phyloP scores from a whole-genome alignment of 768 basidiomycete genomes.

The Tricholoma hemisulphureum region DNA sequence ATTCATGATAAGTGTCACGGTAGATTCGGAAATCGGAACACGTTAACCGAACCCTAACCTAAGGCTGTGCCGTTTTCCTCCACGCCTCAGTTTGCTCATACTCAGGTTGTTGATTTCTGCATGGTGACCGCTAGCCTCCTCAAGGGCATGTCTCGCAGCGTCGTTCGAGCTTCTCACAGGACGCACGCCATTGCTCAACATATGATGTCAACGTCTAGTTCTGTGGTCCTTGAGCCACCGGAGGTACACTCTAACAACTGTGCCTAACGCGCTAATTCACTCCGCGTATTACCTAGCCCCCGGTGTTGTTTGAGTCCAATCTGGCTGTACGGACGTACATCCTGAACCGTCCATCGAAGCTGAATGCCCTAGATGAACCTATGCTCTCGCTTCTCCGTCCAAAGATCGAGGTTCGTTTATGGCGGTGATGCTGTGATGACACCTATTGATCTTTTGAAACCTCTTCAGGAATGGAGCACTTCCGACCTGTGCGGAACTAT shows the following conservation, averaged over 20 bases:
- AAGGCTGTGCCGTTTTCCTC: constrained; percentile 14
- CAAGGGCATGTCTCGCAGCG: constrained; percentile 43
- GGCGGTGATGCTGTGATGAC: constrained; percentile 1
- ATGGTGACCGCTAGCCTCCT: constrained; percentile 24
- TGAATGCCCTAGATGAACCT: constrained; percentile 77
- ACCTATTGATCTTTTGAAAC: constrained; percentile 11
- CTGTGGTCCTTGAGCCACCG: constrained; percentile 19
- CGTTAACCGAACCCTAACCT: constrained; percentile 31
- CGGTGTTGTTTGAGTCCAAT: constrained; percentile 70
- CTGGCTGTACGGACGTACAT: constrained; percentile 63
- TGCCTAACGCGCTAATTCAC: constrained; percentile 9
- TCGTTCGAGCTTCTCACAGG: constrained; percentile 37
- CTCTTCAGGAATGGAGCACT: constrained; percentile 72
- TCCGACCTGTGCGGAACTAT: constrained; percentile 72
- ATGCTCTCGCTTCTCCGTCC: constrained; percentile 74
- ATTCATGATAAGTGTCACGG: constrained; percentile 15
- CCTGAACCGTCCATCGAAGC: constrained; percentile 76
- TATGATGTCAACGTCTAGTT: constrained; percentile 41
- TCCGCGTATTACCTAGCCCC: constrained; percentile 32
- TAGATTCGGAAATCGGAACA: neutral
- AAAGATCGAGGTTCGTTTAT: constrained; percentile 66
- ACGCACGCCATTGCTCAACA: constrained; percentile 47
- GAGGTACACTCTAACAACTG: constrained; percentile 34
- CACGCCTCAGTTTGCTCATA: neutral
- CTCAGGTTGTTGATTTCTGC: constrained; percentile 8